Evolutionary conservation across 495 filamentous ascomycete genomes (phyloP), one percentile per base, ranked within the genome.

Genomic region (Halenospora varia): DNA sequence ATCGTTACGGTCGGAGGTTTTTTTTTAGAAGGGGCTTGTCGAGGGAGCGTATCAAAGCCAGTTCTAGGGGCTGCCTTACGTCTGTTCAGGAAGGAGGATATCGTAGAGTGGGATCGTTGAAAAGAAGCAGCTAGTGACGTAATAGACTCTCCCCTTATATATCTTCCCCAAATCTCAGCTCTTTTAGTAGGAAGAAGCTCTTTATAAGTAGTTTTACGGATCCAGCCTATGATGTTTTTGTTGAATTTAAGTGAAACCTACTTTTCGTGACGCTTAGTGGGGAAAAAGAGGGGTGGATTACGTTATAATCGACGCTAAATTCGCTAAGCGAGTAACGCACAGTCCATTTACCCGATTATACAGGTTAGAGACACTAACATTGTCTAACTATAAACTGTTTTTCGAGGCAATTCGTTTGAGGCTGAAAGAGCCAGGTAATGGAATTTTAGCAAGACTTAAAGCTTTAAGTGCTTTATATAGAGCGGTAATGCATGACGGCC

Each of bases 391-490:
- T 18, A 35, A 50, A 49, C 1, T 56, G 13, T 23, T 56, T 9
- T 41, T 56, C 6, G 44, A 49, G 17, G 15, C 9, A 40, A 49
- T 56, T 48, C 24, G 45, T 26, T 49, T 18, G 17, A 56, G 45
- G 22, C 18, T 56, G 17, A 39, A 56, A 50, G 39, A 49, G 42
- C 23, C 45, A 22, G 45, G 18, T 41, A 56, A 39, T 41, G 45
- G 19, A 13, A 49, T 56, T 29, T 9, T 56, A 11, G 18, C 2
- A 48, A 48, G 46, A 56, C 54, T 56, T 44, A 56, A 56, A 40
- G 45, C 54, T 35, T 24, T 42, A 39, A 20, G 24, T 49, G 17
- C 42, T 48, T 49, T 56, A 49, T 49, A 49, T 49, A 13, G 39
- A 18, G 44, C 25, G 9, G 17, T 56, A 42, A 49, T 56, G 17